Conservation (phyloP, 495 filamentous ascomycete species). For the Trichoderma asperelloides region DNA sequence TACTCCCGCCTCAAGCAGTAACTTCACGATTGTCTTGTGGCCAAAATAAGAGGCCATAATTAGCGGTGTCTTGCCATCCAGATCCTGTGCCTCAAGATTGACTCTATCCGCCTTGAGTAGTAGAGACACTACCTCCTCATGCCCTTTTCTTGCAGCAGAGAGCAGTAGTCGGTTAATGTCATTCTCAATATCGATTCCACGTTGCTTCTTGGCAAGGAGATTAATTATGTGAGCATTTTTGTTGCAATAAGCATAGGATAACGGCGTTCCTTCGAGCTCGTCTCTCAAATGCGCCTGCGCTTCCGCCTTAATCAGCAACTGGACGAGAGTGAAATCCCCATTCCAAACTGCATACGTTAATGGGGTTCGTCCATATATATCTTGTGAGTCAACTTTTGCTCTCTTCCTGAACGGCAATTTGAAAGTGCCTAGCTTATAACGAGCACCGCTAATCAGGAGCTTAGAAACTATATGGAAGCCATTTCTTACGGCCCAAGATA, state of each 20-base stretch:
- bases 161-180: background rate
- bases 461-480: slow-evolving; percentile 19
- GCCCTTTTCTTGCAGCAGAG: background rate
- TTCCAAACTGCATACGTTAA: background rate
- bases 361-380: background rate
- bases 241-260: background rate
- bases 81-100: background rate
- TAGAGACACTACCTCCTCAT: background rate
- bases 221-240: background rate
- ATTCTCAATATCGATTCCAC: background rate
- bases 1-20: too few relatives aligned
- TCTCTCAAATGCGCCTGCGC: background rate
- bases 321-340: background rate
- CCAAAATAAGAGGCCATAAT: background rate
- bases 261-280: background rate
- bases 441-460: slow-evolving; percentile 14
- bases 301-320: background rate
- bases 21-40: too few relatives aligned
- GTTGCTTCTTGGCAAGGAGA: background rate
- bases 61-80: background rate
- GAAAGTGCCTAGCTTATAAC: background rate
- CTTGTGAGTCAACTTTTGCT: background rate
- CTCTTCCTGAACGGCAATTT: background rate
- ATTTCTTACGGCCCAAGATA: slow-evolving; percentile 19
- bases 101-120: background rate